Evolutionary conservation across 257 asterid species (phyloP), one percentile per base, ranked within the genome.

Genomic region (Rhazya stricta): DNA sequence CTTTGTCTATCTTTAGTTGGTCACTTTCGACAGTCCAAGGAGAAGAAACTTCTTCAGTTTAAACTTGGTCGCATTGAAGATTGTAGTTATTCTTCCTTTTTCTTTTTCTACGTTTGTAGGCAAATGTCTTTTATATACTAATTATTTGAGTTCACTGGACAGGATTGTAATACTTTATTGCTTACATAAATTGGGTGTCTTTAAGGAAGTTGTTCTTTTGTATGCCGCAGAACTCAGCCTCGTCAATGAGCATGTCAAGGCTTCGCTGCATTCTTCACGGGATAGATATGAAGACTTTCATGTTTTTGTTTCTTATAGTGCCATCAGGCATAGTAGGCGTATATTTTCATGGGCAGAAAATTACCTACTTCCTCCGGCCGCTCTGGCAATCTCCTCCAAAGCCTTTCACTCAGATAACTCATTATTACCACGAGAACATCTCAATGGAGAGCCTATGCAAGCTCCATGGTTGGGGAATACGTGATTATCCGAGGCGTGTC

Each of bases 361-460:
- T 93, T 79, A 87, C 91, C 34, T 93, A 91, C 88, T 93, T 93
- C 78, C 80, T 93, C 27, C 84, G 97, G 58, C 98, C 98, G 0
- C 75, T 93, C 9, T 93, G 98, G 98, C 93, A 89, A 68, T 88
- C 93, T 23, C 97, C 97, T 2, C 98, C 98, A 0, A 87, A 85
- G 78, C 88, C 98, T n/a, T 93, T 93, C 84, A 82, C 81, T 6
- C 94, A 88, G 73, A 83, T 81, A 34, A 85, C 94, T 62, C 98
- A 93, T 66, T 93, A 93, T 86, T 91, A 93, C 69, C 89, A 91
- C 36, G 96, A 88, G 74, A 86, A 90, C 32, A 87, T 91, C 12
- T 79, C 97, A 0, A 93, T 89, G 96, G 93, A 86, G 81, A 89
- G 85, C 80, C 90, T 87, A 12, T 93, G 98, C 74, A 91, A 82